Conservation (phyloP, 257 asterid species). For the Solanum virginianum region DNA sequence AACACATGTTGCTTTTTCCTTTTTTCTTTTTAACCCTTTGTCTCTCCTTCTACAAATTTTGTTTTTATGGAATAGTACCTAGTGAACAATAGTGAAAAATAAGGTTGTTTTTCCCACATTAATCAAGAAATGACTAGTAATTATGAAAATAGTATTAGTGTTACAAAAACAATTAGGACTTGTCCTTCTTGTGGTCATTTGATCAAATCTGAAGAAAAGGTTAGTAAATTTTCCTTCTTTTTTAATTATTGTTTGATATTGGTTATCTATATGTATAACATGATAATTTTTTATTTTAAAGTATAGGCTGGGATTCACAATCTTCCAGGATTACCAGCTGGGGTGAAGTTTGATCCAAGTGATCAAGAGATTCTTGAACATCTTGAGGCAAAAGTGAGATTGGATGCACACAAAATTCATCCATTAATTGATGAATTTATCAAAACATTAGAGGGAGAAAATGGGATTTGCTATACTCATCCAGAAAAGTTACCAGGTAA, state of each 20-base stretch:
- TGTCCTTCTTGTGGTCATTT: conserved; percentile 36
- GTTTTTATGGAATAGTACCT: conserved; percentile 3
- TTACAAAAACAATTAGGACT: neutral
- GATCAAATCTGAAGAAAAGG: conserved; percentile 24
- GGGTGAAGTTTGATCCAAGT: conserved; percentile 44
- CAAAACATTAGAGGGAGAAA: conserved; percentile 26
- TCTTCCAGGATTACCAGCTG: conserved; percentile 35
- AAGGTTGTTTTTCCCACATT: neutral
- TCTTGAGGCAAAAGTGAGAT: conserved; percentile 34
- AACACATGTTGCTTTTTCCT: conserved; percentile 22
- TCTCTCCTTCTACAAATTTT: conserved; percentile 1
- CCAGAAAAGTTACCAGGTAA: conserved; percentile 41
- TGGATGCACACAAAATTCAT: conserved; percentile 26
- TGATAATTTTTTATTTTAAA: neutral
- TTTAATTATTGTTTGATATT: neutral
- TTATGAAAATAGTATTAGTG: neutral
- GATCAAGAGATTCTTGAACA: conserved; percentile 37
- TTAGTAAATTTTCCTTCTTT: neutral
- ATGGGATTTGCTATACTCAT: conserved; percentile 39
- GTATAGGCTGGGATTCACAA: conserved; percentile 24
- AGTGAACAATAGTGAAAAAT: neutral
- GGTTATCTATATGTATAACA: neutral
- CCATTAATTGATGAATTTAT: conserved; percentile 38
- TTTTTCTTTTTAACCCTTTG: conserved; percentile 17
- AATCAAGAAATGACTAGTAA: conserved; percentile 15